Conservation (phyloP, 305 asterid genomes). For the Ajuga reptans region DNA sequence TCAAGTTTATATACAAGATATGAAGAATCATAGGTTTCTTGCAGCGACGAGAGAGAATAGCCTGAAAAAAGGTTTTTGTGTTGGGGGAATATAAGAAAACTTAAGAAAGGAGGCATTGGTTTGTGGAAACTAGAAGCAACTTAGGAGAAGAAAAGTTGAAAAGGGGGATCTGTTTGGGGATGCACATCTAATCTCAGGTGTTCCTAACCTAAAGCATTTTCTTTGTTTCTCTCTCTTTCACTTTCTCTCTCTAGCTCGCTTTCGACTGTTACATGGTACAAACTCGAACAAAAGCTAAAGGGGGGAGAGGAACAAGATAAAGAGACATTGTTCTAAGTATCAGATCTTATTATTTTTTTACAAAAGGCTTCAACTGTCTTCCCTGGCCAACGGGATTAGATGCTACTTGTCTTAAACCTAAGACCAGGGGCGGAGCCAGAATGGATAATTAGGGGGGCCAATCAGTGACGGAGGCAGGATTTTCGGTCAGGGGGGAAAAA, state of each 20-base stretch:
- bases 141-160: conserved; percentile 35
- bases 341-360: conserved; percentile 22
- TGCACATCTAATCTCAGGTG: not conserved
- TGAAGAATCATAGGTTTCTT: conserved; percentile 90
- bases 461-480: no score
- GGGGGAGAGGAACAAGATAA: conserved; percentile 22
- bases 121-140: conserved; percentile 71
- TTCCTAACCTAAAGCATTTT: not conserved
- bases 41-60: conserved; percentile 43
- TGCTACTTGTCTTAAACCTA: conserved; percentile 20
- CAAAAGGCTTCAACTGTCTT: conserved; percentile 33
- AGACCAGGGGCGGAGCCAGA: no score
- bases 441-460: no score
- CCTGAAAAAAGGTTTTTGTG: conserved; percentile 43
- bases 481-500: no score
- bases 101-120: conserved; percentile 66
- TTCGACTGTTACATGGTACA: conserved; percentile 40
- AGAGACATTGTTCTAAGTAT: conserved; percentile 34
- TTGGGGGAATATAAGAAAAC: conserved; percentile 76
- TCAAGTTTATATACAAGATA: conserved; percentile 36
- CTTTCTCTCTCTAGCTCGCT: conserved; percentile 14
- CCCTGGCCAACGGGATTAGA: conserved; percentile 18
- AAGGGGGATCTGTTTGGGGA: conserved; percentile 23
- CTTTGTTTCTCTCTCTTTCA: not conserved
- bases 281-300: conserved; percentile 33